A percentile compares a stretch with the other conserved stretches of the same genome.
Evolutionary conservation across 1,139 yeast species (phyloP).

Genomic region (Debaryomyces robertsiae): DNA sequence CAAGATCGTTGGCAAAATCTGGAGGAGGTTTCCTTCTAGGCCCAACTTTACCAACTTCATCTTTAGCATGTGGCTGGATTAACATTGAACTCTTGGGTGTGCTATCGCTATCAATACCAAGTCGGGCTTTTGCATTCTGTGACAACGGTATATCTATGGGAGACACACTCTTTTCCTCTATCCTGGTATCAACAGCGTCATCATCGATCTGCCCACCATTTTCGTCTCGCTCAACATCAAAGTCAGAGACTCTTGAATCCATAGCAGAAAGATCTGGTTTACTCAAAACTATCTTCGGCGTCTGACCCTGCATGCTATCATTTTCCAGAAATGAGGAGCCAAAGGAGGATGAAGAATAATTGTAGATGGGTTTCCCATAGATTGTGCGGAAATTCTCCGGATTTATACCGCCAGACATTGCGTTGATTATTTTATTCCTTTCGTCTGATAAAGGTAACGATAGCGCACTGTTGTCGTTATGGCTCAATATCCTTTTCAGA

Average conservation of each 20-base stretch:
- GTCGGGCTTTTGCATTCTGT: slow-evolving; percentile 8
- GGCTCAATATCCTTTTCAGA: slow-evolving; percentile 20
- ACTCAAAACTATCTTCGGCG: slow-evolving; percentile 7
- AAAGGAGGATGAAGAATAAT: slow-evolving; percentile 18
- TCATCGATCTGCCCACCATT: slow-evolving; percentile 10
- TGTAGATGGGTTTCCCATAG: slow-evolving; percentile 6
- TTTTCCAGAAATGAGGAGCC: slow-evolving; percentile 18
- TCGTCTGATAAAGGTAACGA: slow-evolving; percentile 12
- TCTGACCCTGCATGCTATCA: slow-evolving; percentile 13
- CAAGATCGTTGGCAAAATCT: slow-evolving; percentile 9
- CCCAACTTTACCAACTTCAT: slow-evolving; percentile 9
- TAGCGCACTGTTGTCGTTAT: slow-evolving; percentile 6
- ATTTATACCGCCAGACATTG: slow-evolving; percentile 9
- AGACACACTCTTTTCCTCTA: slow-evolving; percentile 7
- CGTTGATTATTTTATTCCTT: slow-evolving; percentile 5
- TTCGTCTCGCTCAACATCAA: slow-evolving; percentile 12
- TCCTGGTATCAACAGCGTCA: slow-evolving; percentile 6
- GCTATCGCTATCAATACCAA: slow-evolving; percentile 9
- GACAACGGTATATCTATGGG: slow-evolving; percentile 9
- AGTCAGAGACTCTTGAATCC: slow-evolving; percentile 8
- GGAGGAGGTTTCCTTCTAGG: slow-evolving; percentile 35
- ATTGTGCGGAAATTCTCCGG: slow-evolving; percentile 3
- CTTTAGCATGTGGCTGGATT: slow-evolving; percentile 4
- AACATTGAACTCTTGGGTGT: slow-evolving; percentile 6
- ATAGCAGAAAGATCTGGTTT: slow-evolving; percentile 2